Evolutionary conservation across 805 yeast species (phyloP), one percentile per base, ranked within the genome.

Genomic region (Zygoascus biomembranicola): DNA sequence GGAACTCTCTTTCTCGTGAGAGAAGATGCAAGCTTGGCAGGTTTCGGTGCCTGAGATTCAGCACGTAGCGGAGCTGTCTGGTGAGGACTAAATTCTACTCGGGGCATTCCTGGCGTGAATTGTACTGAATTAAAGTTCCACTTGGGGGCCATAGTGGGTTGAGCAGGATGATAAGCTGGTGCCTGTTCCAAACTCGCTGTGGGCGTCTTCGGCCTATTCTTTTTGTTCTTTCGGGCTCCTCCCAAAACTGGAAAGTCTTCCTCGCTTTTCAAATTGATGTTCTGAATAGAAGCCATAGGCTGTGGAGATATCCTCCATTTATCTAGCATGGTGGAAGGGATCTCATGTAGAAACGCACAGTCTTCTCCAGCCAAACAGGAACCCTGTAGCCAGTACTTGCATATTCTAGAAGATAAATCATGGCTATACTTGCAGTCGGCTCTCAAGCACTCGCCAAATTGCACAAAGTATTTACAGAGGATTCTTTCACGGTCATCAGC

Each of bases 341-440:
- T 59, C 19, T 65, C 63, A 55, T 76, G 80, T 47, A 70, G 60
- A 56, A 75, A 76, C 39, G 61, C 59, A 58, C 80, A 76, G 1
- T 55, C 52, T 9, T 67, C 70, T 9, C 78, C 79, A 6, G 76
- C 74, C 5, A 71, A 49, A 56, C 80, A 76, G 10, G 64, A 62
- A 1, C 77, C 76, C 39, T 69, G 71, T 6, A 76, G 61, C 80
- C 80, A 76, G 59, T 71, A 77, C 31, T 76, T 65, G 54, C 80
- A 76, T 8, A 73, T 68, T 23, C 74, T 62, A n/a, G 66, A 59
- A 1, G 72, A 63, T 32, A 75, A 49, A 53, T 77, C 78, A 59
- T 76, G 80, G 50, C 75, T 66, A 53, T 74, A 76, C 54, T 68
- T 68, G 62, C 80, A 76, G 55, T 75, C 79, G 4, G 70, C 58